These are phyloP conservation scores for Hanseniaspora clermontiae DNA, from an alignment of 805 yeast species.

Conservation along the genomic window DNA sequence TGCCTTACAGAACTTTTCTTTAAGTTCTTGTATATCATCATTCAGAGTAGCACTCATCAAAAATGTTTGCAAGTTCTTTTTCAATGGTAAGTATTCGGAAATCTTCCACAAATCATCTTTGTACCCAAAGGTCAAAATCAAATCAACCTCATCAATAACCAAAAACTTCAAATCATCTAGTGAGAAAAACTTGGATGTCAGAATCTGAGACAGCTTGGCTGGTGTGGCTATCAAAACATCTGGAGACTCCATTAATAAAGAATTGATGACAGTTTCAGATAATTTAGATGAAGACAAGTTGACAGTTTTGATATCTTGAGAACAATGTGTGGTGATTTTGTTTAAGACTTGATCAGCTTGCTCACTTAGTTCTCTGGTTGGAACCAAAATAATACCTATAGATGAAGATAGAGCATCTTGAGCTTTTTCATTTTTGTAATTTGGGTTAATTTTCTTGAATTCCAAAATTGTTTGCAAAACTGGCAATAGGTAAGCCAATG, in stretches of 20 bases:
- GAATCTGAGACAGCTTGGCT: slow-evolving; percentile 47
- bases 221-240: slow-evolving; percentile 83
- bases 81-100: slow-evolving; percentile 51
- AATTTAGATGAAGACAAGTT: slow-evolving; percentile 51
- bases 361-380: slow-evolving; percentile 80
- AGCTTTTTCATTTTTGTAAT: slow-evolving; percentile 19
- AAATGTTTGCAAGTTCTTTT: slow-evolving; percentile 71
- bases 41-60: slow-evolving; percentile 92
- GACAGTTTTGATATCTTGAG: slow-evolving; percentile 46
- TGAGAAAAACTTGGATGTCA: slow-evolving; percentile 37
- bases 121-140: slow-evolving; percentile 80
- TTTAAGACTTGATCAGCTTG: slow-evolving; percentile 68
- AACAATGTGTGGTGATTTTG: slow-evolving; percentile 57
- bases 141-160: slow-evolving; percentile 91
- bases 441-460: slow-evolving; percentile 25
- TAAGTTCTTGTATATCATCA: slow-evolving; percentile 70
- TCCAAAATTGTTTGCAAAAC: slow-evolving; percentile 63
- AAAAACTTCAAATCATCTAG: slow-evolving; percentile 50
- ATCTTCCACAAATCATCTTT: slow-evolving; percentile 67
- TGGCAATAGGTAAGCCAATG: slow-evolving; percentile 82
- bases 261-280: slow-evolving; percentile 55
- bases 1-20: slow-evolving; percentile 60
- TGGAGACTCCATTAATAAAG: slow-evolving; percentile 62
- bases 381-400: slow-evolving; percentile 68
- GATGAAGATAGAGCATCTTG: slow-evolving; percentile 21